A percentile compares a stretch with the other conserved stretches of the same genome.
Evolutionary conservation across 495 filamentous ascomycete genomes (phyloP).

Genomic region (Cairneyella variabilis): DNA sequence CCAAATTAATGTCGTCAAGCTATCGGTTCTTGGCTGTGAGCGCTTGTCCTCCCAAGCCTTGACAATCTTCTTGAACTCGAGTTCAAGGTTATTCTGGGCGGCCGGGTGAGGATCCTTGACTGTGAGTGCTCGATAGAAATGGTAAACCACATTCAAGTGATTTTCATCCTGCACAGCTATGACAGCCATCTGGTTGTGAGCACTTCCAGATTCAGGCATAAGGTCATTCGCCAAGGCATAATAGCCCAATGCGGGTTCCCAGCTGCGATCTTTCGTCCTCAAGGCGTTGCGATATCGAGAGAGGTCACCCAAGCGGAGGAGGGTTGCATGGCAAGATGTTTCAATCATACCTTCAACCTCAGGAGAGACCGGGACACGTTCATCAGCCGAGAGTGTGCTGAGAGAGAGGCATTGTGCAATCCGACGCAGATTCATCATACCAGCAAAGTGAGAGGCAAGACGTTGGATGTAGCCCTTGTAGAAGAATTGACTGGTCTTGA

Average conservation of each 20-base stretch:
- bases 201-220: constrained; percentile 70
- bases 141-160: constrained; percentile 79
- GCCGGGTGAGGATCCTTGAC: constrained; percentile 67
- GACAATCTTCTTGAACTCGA: constrained; percentile 72
- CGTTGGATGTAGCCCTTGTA: constrained; percentile 82
- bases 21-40: constrained; percentile 10
- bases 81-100: constrained; percentile 70
- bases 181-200: constrained; percentile 86
- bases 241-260: constrained; percentile 76
- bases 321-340: constrained; percentile 73
- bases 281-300: constrained; percentile 84
- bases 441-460: constrained; percentile 65
- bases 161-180: constrained; percentile 71
- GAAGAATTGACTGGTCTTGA: constrained; percentile 82
- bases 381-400: constrained; percentile 33
- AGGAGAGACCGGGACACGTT: constrained; percentile 39
- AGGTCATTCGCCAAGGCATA: constrained; percentile 79
- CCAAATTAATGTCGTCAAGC: constrained; percentile 50
- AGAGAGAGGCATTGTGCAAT: constrained; percentile 66
- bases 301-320: constrained; percentile 86
- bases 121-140: constrained; percentile 79
- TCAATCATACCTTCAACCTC: constrained; percentile 55
- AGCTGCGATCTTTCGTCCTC: constrained; percentile 63
- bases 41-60: constrained; percentile 50
- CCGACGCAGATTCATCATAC: constrained; percentile 67